These are phyloP conservation scores for Sclerospora graminicola DNA, from an alignment of 352 stramenopile genomes.

Conservation along the genomic window DNA sequence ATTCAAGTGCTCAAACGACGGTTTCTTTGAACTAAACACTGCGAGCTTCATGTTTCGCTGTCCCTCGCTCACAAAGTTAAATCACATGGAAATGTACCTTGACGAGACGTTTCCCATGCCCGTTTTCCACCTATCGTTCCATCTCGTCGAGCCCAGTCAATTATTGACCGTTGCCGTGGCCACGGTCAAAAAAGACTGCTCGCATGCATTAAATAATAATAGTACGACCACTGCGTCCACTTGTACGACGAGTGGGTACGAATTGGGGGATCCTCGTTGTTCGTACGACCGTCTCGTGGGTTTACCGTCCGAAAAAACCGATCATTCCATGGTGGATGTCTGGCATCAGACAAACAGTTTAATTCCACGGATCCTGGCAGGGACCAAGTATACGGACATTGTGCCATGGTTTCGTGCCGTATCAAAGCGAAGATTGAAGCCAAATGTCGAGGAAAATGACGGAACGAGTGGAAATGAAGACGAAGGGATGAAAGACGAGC, in stretches of 20 bases:
- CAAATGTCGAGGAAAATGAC: constrained; percentile 29
- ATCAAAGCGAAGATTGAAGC: constrained; percentile 26
- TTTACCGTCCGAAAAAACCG: constrained; percentile 31
- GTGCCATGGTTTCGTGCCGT: constrained; percentile 44
- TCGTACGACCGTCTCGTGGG: constrained; percentile 55
- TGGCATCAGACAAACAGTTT: constrained; percentile 54
- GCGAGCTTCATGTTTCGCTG: constrained; percentile 52
- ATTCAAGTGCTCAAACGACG: constrained; percentile 24
- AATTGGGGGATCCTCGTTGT: constrained; percentile 29
- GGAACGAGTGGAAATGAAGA: constrained; percentile 27
- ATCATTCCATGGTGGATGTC: constrained; percentile 66
- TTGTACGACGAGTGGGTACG: constrained; percentile 2
- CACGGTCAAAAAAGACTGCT: constrained; percentile 23
- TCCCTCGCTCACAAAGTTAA: constrained; percentile 39
- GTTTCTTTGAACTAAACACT: constrained; percentile 40
- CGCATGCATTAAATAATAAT: neutral
- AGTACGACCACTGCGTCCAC: too few species aligned
- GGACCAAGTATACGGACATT: constrained; percentile 58
- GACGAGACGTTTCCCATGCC: constrained; percentile 35
- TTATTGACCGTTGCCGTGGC: constrained; percentile 44
- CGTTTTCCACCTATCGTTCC: constrained; percentile 41
- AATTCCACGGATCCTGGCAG: constrained; percentile 38
- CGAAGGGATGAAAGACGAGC: constrained; percentile 40
- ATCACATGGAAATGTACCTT: constrained; percentile 59
- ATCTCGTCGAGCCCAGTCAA: constrained; percentile 29